Percentiles rank a stretch among this genome's conserved stretches.
phyloP scores from a whole-genome alignment of 2,329 filamentous ascomycete species.

The Ascochyta pisi region DNA sequence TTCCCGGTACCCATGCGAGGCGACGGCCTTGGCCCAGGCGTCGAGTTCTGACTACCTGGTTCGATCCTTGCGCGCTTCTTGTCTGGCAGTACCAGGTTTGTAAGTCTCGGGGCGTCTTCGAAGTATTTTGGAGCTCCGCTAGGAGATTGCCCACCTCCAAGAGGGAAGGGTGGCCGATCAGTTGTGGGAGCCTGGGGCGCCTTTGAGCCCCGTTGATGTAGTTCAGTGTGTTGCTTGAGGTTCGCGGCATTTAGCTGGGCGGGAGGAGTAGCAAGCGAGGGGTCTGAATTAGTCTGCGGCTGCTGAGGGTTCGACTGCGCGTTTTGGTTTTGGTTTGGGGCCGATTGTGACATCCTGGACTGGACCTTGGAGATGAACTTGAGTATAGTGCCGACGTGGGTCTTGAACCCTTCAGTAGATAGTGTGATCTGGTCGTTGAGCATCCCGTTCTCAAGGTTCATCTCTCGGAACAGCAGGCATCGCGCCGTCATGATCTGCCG shows the following conservation, averaged over 20 bases:
- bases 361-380: constrained; percentile 40
- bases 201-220: constrained; percentile 57
- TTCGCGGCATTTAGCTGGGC: constrained; percentile 49
- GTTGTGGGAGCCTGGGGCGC: constrained; percentile 58
- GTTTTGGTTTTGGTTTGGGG: constrained; percentile 25
- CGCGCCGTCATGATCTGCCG: constrained; percentile 37
- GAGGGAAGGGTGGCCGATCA: constrained; percentile 60
- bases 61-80: constrained; percentile 63
- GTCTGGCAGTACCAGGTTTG: constrained; percentile 64
- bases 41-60: constrained; percentile 50
- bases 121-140: constrained; percentile 65
- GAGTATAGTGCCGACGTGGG: constrained; percentile 32
- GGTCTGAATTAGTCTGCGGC: constrained; percentile 20
- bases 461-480: constrained; percentile 36
- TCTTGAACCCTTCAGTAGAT: constrained; percentile 37
- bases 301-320: constrained; percentile 24
- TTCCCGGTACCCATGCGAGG: constrained; percentile 49
- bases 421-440: constrained; percentile 40
- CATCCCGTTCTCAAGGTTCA: constrained; percentile 37
- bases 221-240: constrained; percentile 51
- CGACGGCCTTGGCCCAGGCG: constrained; percentile 50
- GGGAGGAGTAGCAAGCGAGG: constrained; percentile 15
- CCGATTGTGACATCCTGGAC: constrained; percentile 31
- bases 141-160: constrained; percentile 60
- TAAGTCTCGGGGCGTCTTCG: constrained; percentile 57